Evolutionary conservation across 306 rosid species (phyloP).

Genomic region (Abrus pulchellus): DNA sequence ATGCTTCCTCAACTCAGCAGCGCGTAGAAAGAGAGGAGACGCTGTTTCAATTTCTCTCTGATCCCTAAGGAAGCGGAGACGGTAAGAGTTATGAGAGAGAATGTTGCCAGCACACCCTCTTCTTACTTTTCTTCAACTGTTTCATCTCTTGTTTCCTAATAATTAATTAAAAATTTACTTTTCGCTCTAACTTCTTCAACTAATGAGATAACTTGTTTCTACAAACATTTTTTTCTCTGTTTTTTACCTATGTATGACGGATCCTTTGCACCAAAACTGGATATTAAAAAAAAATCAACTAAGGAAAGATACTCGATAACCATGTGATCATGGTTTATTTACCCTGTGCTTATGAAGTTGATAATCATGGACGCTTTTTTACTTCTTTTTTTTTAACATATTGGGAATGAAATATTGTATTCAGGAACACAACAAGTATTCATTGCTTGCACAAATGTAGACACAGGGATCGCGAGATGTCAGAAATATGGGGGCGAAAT

Average conservation of each 20-base stretch:
- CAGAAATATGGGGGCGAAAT: not conserved
- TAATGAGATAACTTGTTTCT: conserved; percentile 26
- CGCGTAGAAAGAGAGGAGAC: not conserved
- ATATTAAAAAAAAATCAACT: not conserved
- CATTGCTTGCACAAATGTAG: not conserved
- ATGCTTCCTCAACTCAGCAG: not conserved
- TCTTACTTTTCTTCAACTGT: conserved; percentile 8
- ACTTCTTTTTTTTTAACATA: not conserved
- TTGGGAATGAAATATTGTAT: not conserved
- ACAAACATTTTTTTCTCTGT: not conserved
- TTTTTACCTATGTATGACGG: conserved; percentile 3
- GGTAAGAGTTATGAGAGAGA: conserved; percentile 39
- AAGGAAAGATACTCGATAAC: not conserved
- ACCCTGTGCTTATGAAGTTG: not conserved
- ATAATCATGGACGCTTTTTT: not conserved
- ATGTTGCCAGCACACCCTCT: conserved; percentile 45
- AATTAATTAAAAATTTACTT: not conserved
- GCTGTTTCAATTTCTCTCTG: conserved; percentile 30
- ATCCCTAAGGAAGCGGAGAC: conserved; percentile 49
- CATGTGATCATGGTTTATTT: not conserved
- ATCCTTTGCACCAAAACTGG: conserved; percentile 33
- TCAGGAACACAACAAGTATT: not conserved
- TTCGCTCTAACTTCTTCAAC: conserved; percentile 38
- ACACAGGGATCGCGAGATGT: not conserved
- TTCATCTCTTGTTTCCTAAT: not conserved